Evolutionary conservation across 352 stramenopile species (phyloP), one percentile per base, ranked within the genome.

Genomic region (Pythium dissimile): DNA sequence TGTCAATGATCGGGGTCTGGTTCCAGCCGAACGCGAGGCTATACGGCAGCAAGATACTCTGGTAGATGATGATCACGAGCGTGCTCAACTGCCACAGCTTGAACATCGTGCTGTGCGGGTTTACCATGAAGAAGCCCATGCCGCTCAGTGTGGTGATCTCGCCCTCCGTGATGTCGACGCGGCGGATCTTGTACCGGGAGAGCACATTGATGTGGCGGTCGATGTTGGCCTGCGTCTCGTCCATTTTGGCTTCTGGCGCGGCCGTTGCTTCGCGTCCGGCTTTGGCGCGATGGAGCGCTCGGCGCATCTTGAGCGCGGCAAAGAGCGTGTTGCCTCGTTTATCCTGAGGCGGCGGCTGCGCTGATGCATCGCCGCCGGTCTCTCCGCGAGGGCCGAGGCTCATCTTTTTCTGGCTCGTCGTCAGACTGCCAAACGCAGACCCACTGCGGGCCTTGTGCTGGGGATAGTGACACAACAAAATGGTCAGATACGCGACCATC

Each of bases 21-120:
- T 66, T 85, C 6, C 69, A 68, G 13, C 72, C 69, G 35, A 92
- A 92, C 1, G 79, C 77, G 12, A 92, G 64, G 3, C 60, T 64
- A 47, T 86, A 92, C 13, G 83, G 83, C 24, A 92, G 59, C 39
- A 81, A 66, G n/a, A 92, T 55, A 41, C 77, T 89, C 59, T 92
- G 83, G 44, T 92, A 89, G 12, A 92, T 75, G 51, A 92, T 89
- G 23, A 91, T 71, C 23, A 83, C 15, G 15, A 92, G 64, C 9
- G 83, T 92, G 5, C 69, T 54, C 50, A 92, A 59, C 35, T 92
- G 83, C 83, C 83, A 92, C 7, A 87, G 50, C 46, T 89, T 89
- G 69, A 77, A 92, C 35, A 86, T 6, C 0, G 54, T 74, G 44
- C 74, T 86, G 51, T 89, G 77, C 0, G 83, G 80, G 20, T 91